Evolutionary conservation across 2,329 filamentous ascomycete species (phyloP).

Genomic region (Tolypocladium nubicola): DNA sequence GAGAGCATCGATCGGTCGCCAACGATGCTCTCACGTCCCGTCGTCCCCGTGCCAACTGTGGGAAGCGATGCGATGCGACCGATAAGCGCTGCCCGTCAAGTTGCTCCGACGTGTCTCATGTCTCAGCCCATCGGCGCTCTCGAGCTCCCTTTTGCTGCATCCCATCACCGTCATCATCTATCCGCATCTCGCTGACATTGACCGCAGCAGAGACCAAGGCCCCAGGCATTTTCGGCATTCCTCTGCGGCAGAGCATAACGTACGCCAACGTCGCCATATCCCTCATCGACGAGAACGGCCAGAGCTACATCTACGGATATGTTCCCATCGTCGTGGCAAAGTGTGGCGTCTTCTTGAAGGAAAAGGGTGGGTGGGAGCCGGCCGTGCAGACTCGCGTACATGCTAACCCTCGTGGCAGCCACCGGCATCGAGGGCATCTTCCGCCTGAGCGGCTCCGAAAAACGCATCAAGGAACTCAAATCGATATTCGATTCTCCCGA

Average conservation of each 20-base stretch:
- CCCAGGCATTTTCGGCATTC: constrained; percentile 86
- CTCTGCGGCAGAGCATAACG: constrained; percentile 85
- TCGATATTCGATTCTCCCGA: constrained; percentile 87
- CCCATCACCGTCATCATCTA: background rate
- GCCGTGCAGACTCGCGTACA: background rate
- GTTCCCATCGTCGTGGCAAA: constrained; percentile 98
- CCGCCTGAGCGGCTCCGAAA: constrained; percentile 88
- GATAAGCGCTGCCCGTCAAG: background rate
- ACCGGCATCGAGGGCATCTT: constrained; percentile 96
- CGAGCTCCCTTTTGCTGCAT: background rate
- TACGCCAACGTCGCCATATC: constrained; percentile 99
- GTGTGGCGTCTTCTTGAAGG: constrained; percentile 93
- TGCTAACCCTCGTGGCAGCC: constrained; percentile 41
- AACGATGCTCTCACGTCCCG: background rate
- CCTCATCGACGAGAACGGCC: constrained; percentile 79
- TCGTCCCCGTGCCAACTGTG: background rate
- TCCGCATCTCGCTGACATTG: constrained; percentile 10
- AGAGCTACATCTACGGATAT: constrained; percentile 97
- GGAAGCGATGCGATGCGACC: background rate
- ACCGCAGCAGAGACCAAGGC: constrained; percentile 32
- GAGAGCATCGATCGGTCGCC: background rate
- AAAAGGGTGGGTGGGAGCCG: constrained; percentile 61
- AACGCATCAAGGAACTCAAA: constrained; percentile 95
- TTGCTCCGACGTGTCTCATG: background rate
- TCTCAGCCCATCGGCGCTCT: background rate